Conservation (phyloP, 176 grass and related monocot genomes). For the Phoenix roebelenii region DNA sequence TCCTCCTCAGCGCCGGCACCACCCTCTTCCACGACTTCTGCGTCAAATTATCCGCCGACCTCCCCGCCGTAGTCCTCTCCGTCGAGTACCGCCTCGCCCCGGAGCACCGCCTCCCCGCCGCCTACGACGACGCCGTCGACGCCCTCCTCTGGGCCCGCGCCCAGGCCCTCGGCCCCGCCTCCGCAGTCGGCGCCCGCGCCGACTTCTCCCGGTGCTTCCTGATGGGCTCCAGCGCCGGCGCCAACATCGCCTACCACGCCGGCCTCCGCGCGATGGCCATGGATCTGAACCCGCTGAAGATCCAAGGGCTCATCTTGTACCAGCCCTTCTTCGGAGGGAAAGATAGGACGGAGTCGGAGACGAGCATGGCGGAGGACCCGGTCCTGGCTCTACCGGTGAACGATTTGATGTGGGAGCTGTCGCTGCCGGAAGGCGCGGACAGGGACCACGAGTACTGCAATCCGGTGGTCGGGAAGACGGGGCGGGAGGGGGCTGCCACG, state of each 20-base stretch:
- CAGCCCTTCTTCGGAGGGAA: constrained; percentile 64
- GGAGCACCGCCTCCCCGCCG: constrained; percentile 72
- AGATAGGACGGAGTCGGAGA: constrained; percentile 52
- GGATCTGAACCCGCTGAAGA: constrained; percentile 27
- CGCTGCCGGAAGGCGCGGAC: constrained; percentile 49
- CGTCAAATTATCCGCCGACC: constrained; percentile 26
- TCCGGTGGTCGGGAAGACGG: constrained; percentile 26
- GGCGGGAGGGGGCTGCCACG: background rate
- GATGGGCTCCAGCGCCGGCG: constrained; percentile 72
- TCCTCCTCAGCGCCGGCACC: constrained; percentile 55
- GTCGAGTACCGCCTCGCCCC: constrained; percentile 84
- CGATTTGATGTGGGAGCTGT: constrained; percentile 86
- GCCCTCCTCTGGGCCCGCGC: constrained; percentile 36
- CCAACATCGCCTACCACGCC: constrained; percentile 59
- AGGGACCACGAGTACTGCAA: constrained; percentile 84
- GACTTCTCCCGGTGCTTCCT: constrained; percentile 51
- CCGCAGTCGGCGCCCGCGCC: constrained; percentile 9
- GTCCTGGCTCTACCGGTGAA: constrained; percentile 55
- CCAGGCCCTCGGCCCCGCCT: background rate
- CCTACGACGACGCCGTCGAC: constrained; percentile 75
- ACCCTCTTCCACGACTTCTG: constrained; percentile 50
- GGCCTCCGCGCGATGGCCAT: constrained; percentile 40
- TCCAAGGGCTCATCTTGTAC: constrained; percentile 47
- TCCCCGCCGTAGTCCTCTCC: constrained; percentile 52
- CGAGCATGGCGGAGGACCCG: constrained; percentile 40